Percentiles rank a stretch among this genome's conserved stretches.
Evolutionary conservation across 371 early-diverging fungal species (phyloP).

Genomic region (Rhizopus sp.): DNA sequence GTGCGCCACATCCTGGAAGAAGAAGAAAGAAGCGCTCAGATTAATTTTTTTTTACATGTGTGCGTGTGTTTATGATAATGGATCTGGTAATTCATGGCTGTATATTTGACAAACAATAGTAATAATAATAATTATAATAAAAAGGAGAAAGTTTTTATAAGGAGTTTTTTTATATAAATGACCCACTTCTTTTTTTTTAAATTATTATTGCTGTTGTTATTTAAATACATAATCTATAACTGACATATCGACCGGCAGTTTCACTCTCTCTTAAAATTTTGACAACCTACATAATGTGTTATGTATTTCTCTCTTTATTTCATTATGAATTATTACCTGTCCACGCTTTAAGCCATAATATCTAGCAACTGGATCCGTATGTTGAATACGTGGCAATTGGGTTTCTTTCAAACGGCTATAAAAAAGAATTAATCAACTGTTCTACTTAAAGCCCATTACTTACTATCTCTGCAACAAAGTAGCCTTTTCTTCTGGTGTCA

Average conservation of each 20-base stretch:
- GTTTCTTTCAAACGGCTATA: slow-evolving; percentile 90
- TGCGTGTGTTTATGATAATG: no score
- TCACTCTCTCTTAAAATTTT: slow-evolving; percentile 96
- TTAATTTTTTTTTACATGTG: background rate
- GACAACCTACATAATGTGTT: slow-evolving; percentile 64
- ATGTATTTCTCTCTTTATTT: background rate
- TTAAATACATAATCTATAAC: slow-evolving; percentile 90
- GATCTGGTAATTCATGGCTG: background rate
- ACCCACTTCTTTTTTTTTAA: background rate
- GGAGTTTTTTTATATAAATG: no score
- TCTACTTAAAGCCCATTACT: slow-evolving; percentile 22
- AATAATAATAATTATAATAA: no score
- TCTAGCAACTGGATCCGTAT: slow-evolving; percentile 93
- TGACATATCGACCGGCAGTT: slow-evolving; percentile 97
- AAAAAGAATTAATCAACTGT: background rate
- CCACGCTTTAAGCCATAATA: slow-evolving; percentile 97
- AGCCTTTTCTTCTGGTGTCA: slow-evolving; percentile 90
- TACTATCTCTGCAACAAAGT: slow-evolving; percentile 92
- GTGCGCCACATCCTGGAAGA: slow-evolving; percentile 48
- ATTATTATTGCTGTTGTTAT: slow-evolving; percentile 3
- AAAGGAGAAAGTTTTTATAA: background rate
- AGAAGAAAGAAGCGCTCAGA: slow-evolving; percentile 35
- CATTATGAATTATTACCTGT: slow-evolving; percentile 57
- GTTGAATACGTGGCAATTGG: slow-evolving; percentile 95
- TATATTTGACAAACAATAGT: no score